phyloP scores from a whole-genome alignment of 371 early-diverging fungal species.

The Mucor irregularis region DNA sequence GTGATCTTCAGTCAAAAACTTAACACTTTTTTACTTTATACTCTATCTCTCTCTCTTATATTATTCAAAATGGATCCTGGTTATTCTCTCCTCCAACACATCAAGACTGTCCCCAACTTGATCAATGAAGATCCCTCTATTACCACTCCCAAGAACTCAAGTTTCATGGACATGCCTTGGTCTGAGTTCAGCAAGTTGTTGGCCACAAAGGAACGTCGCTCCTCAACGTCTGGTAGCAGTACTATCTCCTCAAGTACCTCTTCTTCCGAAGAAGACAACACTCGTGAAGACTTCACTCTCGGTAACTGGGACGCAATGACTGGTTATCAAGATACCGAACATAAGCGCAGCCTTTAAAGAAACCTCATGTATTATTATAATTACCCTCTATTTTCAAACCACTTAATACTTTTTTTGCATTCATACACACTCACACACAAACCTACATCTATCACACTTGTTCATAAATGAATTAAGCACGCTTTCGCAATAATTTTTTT shows the following conservation, averaged over 20 bases:
- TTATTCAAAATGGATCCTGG: slow-evolving; percentile 49
- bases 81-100: slow-evolving; percentile 37
- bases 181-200: slow-evolving; percentile 37
- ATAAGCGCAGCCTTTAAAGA: no score
- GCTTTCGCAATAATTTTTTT: no score
- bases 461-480: neutral
- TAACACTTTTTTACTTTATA: neutral
- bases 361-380: slow-evolving; percentile 5
- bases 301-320: slow-evolving; percentile 53
- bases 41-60: neutral
- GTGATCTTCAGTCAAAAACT: slow-evolving; percentile 4
- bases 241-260: no score
- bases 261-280: slow-evolving; percentile 1
- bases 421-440: neutral
- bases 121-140: slow-evolving; percentile 47
- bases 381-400: neutral
- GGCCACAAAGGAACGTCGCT: slow-evolving; percentile 3
- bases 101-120: slow-evolving; percentile 45
- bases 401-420: neutral
- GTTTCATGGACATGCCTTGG: slow-evolving; percentile 44
- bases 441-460: neutral
- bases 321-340: slow-evolving; percentile 41
- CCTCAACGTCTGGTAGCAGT: slow-evolving; percentile 12
- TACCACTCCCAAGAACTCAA: slow-evolving; percentile 40
- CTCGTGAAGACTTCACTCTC: slow-evolving; percentile 19